A percentile compares a stretch with the other conserved stretches of the same genome.
phyloP scores from a whole-genome alignment of 2,329 filamentous ascomycete species.

The Curvularia spicifera region DNA sequence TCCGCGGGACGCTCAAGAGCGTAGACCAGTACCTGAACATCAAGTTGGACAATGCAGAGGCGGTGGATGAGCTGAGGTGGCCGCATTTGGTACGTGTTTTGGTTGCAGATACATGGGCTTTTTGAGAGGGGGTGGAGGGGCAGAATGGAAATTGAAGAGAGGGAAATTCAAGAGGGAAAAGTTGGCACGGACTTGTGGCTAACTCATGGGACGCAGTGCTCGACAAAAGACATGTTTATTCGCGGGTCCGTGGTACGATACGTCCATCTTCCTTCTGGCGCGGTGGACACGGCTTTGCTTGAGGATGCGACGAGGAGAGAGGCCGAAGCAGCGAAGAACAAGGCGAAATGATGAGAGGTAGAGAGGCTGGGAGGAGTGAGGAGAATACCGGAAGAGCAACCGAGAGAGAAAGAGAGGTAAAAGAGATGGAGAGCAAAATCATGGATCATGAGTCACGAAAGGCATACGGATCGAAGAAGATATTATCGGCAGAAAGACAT shows the following conservation, averaged over 20 bases:
- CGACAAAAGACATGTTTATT: conserved; percentile 96
- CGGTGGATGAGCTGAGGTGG: conserved; percentile 92
- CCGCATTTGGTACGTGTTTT: conserved; percentile 74
- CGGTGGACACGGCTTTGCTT: conserved; percentile 83
- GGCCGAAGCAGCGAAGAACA: conserved; percentile 46
- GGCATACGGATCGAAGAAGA: not conserved
- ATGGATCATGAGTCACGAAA: not conserved
- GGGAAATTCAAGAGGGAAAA: too few species aligned
- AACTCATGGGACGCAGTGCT: conserved; percentile 56
- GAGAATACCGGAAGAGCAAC: too few species aligned
- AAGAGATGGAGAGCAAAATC: not conserved
- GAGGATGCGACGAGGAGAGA: conserved; percentile 75
- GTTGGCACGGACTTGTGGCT: not conserved
- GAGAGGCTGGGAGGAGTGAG: not conserved
- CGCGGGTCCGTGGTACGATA: conserved; percentile 91
- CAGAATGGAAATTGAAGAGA: not conserved
- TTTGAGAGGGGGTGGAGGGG: not conserved
- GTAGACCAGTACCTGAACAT: conserved; percentile 99
- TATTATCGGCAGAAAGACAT: not conserved
- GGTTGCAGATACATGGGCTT: not conserved
- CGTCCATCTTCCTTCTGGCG: conserved; percentile 81
- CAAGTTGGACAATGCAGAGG: conserved; percentile 93
- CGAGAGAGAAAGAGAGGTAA: not conserved
- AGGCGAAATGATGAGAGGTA: conserved; percentile 41
- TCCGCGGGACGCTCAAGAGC: conserved; percentile 92